phyloP scores from a whole-genome alignment of 1,139 yeast genomes.

The Hyphopichia fennica region DNA sequence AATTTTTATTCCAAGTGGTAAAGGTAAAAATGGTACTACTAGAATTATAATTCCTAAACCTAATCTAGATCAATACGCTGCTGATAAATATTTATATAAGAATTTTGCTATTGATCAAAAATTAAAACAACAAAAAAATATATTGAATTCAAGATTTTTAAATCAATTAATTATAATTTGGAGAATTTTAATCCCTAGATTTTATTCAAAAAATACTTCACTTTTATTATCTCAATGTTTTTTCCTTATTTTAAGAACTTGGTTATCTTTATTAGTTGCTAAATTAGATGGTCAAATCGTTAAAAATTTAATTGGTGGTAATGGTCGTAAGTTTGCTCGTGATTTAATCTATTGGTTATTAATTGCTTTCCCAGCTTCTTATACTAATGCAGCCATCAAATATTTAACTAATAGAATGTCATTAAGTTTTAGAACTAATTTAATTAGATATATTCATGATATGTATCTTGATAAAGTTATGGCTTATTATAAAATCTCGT shows the following conservation, averaged over 20 bases:
- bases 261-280: conserved; percentile 83
- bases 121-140: conserved; percentile 29
- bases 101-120: conserved; percentile 45
- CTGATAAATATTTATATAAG: conserved; percentile 64
- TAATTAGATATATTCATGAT: conserved; percentile 87
- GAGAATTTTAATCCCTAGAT: conserved; percentile 76
- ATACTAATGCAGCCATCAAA: conserved; percentile 88
- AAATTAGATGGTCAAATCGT: conserved; percentile 91
- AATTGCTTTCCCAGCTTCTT: conserved; percentile 91
- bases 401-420: conserved; percentile 76
- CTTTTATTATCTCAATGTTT: conserved; percentile 70
- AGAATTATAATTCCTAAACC: conserved; percentile 61
- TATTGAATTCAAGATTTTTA: conserved; percentile 67
- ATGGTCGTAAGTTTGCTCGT: conserved; percentile 70
- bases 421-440: conserved; percentile 79
- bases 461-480: conserved; percentile 78
- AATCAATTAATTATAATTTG: conserved; percentile 76
- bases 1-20: conserved; percentile 54
- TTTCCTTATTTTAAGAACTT: conserved; percentile 78
- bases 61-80: conserved; percentile 61
- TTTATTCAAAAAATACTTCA: conserved; percentile 66
- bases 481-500: conserved; percentile 76
- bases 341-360: conserved; percentile 85
- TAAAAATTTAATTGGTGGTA: conserved; percentile 82
- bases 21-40: conserved; percentile 38